Conservation (phyloP, 331 rosid species). For the Malus hybrid region DNA sequence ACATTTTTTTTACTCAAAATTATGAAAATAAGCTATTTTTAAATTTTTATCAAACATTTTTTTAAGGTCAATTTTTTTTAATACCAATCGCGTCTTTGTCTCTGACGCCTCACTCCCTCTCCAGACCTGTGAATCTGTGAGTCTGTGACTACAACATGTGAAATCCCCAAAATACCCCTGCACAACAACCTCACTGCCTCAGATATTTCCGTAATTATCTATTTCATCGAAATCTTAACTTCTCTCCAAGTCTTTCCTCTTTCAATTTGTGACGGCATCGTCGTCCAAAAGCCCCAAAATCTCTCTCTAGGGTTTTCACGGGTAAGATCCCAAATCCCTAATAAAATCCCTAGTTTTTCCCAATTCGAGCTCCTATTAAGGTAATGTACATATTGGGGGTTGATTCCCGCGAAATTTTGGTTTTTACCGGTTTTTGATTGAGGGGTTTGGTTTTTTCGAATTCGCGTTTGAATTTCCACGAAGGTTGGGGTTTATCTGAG, state of each 20-base stretch:
- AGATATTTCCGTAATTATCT: slow-evolving; percentile 4
- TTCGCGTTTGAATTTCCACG: background rate
- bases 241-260: slow-evolving; percentile 10
- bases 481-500: slow-evolving; percentile 15
- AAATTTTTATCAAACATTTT: no score
- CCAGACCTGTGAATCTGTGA: background rate
- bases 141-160: fast-evolving
- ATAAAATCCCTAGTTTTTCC: background rate
- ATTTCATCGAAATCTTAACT: background rate
- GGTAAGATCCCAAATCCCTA: slow-evolving; percentile 12
- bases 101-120: background rate
- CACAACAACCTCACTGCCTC: slow-evolving; percentile 15
- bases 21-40: no score
- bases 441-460: background rate
- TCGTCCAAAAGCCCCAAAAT: slow-evolving; percentile 23
- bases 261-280: slow-evolving; percentile 29
- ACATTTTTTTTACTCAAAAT: no score
- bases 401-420: background rate
- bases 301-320: slow-evolving; percentile 53
- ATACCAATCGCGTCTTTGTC: background rate
- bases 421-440: background rate
- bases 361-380: slow-evolving; percentile 12
- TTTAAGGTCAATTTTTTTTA: no score
- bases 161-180: slow-evolving; percentile 27
- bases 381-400: background rate